Base-by-base conservation (phyloP, 2,329 filamentous ascomycete species). In the Apiospora marii region DNA sequence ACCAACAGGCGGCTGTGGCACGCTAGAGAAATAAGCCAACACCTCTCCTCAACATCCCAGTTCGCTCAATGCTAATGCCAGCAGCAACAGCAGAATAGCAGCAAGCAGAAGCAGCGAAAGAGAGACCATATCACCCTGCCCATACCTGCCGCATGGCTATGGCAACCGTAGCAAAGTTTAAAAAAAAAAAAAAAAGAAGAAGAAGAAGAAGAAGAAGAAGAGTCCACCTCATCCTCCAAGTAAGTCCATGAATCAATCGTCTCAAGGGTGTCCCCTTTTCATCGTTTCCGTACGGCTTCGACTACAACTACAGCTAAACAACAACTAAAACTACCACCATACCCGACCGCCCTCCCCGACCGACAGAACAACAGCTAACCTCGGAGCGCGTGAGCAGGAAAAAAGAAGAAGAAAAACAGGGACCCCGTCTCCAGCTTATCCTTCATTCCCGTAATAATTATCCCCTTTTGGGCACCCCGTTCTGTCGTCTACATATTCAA, bases 11-110 rank as follows among this genome's bases (percentile, higher is more conserved):
- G 58, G 58, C 34, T 64, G 58, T 64, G 58, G 58, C 58, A 64
- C 58, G 58, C 58, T 64, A 64, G 41, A 64, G 34, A 64, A 64
- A 64, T 64, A 64, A 64, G 58, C 58, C 58, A 64, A 41, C 58
- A 64, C 34, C 58, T n/a, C 34, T 41, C 34, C 58, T n/a, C 58
- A 64, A 64, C 58, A 64, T 64, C 34, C 58, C 58, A 64, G 58
- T 64, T 64, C 58, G 14, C 58, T 64, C 49, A 24, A 51, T 51
- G n/a, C 49, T n/a, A 58, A 58, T 58, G 51, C 24, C 51, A 30
- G 14, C 14, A 41, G 37, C 37, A 41, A 10, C 37, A 41, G 37
- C 37, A 41, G 37, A 41, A 41, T 22, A 49, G 46, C 22, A n/a
- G 46, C 46, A 49, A 61, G 58, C 58, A 41, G 34, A 61, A 58